Evolutionary conservation across 352 stramenopile species (phyloP).

Genomic region (Phytophthora hibernalis): DNA sequence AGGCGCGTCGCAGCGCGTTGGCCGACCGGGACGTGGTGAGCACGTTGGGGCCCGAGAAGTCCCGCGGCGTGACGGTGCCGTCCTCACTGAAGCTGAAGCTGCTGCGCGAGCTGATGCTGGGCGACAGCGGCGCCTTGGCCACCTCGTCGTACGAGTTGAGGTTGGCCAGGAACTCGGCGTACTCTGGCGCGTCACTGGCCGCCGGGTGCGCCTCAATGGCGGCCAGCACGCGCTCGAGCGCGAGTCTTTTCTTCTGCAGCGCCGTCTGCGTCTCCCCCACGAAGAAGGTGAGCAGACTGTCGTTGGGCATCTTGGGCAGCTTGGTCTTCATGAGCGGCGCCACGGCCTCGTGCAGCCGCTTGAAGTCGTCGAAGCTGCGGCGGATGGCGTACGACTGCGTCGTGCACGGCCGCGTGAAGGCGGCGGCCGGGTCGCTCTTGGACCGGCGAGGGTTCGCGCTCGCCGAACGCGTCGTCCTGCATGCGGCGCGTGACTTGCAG

Average conservation of each 20-base stretch:
- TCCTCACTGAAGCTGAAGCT: conserved; percentile 48
- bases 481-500: conserved; percentile 64
- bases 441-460: not conserved
- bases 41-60: conserved; percentile 26
- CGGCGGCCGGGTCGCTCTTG: conserved; percentile 25
- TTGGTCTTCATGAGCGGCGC: conserved; percentile 61
- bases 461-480: conserved; percentile 25
- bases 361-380: conserved; percentile 81
- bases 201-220: conserved; percentile 63
- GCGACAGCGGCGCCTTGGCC: conserved; percentile 35
- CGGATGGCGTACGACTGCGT: conserved; percentile 71
- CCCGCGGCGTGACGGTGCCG: conserved; percentile 31
- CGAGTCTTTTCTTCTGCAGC: conserved; percentile 68
- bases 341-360: conserved; percentile 68
- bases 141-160: conserved; percentile 64
- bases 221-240: conserved; percentile 54
- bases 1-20: conserved; percentile 42
- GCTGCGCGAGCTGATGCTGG: conserved; percentile 35
- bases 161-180: conserved; percentile 70
- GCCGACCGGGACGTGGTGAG: conserved; percentile 43
- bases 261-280: conserved; percentile 74
- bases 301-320: conserved; percentile 55
- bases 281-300: conserved; percentile 79
- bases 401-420: conserved; percentile 32
- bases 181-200: conserved; percentile 73